These are phyloP conservation scores for Aspergillus campestris DNA, from an alignment of 495 filamentous ascomycete genomes.

Conservation along the genomic window DNA sequence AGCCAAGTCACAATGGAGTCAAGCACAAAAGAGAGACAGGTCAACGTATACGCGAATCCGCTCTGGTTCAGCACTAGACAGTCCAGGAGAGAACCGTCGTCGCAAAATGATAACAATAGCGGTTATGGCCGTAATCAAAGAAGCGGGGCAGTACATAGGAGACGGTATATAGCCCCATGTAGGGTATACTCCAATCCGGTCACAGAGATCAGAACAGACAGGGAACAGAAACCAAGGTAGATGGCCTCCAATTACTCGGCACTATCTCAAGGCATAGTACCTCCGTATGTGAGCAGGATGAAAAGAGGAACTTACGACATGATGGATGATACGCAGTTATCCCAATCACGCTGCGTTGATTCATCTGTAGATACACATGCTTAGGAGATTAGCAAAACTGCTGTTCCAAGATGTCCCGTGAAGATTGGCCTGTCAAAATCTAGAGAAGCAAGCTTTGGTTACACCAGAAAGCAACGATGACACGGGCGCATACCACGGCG, in stretches of 20 bases:
- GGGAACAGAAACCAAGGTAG: too few species aligned
- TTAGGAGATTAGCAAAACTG: constrained; percentile 35
- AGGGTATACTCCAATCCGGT: too few species aligned
- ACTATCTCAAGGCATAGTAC: background rate
- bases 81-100: too few species aligned
- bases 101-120: too few species aligned
- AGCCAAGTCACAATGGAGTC: background rate
- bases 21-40: background rate
- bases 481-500: constrained; percentile 36
- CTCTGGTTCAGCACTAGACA: too few species aligned
- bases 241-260: too few species aligned
- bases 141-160: too few species aligned
- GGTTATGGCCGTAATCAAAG: too few species aligned
- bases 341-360: constrained; percentile 32
- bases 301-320: constrained; percentile 42
- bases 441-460: constrained; percentile 28
- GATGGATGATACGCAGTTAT: constrained; percentile 29
- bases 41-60: too few species aligned
- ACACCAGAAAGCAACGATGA: constrained; percentile 37
- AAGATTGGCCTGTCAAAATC: constrained; percentile 24
- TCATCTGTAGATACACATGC: constrained; percentile 40
- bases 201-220: too few species aligned
- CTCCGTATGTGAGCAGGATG: constrained; percentile 14
- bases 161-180: too few species aligned
- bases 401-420: constrained; percentile 28